A percentile compares a stretch with the other conserved stretches of the same genome.
Evolutionary conservation across 116 monocot genomes (phyloP).

Genomic region (Cymodocea nodosa): DNA sequence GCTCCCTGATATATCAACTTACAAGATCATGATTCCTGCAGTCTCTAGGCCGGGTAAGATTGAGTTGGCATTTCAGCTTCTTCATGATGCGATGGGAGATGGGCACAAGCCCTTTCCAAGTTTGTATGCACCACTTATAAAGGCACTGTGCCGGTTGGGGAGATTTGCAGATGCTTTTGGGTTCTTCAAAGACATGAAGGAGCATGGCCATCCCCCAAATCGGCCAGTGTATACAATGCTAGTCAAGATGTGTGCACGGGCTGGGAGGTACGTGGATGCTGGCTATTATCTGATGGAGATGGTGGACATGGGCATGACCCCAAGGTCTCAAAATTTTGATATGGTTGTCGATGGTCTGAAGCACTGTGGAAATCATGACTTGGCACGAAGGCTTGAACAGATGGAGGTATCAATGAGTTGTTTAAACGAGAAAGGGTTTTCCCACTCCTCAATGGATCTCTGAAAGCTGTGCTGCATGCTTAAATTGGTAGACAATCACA

Average conservation of each 20-base stretch:
- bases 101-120: conserved; percentile 84
- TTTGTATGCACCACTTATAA: conserved; percentile 71
- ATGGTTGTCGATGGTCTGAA: conserved; percentile 81
- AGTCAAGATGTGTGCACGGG: conserved; percentile 85
- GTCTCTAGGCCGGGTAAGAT: conserved; percentile 56
- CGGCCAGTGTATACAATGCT: conserved; percentile 97
- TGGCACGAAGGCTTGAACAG: conserved; percentile 77
- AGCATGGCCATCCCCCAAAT: conserved; percentile 56
- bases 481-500: no score
- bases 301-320: conserved; percentile 65
- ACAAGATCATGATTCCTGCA: conserved; percentile 72
- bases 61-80: conserved; percentile 62
- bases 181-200: conserved; percentile 83
- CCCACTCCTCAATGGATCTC: neutral
- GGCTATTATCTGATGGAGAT: conserved; percentile 88
- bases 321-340: conserved; percentile 63
- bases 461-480: neutral
- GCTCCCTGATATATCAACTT: conserved; percentile 67
- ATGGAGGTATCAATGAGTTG: conserved; percentile 37
- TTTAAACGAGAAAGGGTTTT: neutral
- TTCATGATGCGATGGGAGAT: conserved; percentile 52
- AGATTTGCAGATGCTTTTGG: conserved; percentile 70
- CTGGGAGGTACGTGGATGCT: conserved; percentile 76
- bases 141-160: conserved; percentile 70
- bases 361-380: conserved; percentile 73